These are phyloP conservation scores for Solanum etuberosum DNA, from an alignment of 257 asterid species.

Conservation along the genomic window DNA sequence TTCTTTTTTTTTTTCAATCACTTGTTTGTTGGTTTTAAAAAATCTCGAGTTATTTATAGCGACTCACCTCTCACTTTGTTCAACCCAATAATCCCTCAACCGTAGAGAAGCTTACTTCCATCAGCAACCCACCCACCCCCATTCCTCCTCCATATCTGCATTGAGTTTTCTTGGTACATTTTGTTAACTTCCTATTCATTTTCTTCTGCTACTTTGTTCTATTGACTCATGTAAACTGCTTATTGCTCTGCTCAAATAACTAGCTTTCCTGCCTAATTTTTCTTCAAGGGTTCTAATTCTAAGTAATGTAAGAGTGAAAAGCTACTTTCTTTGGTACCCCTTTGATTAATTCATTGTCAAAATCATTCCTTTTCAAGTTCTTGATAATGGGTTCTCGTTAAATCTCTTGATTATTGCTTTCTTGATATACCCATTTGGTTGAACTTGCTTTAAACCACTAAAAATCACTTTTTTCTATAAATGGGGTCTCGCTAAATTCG, in stretches of 20 bases:
- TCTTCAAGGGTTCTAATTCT: not conserved
- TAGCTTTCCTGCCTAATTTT: not conserved
- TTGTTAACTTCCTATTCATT: not conserved
- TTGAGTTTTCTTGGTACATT: not conserved
- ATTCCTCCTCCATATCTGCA: not conserved
- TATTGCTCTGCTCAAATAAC: not conserved
- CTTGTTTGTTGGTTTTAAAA: not conserved
- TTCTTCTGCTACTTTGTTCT: not conserved
- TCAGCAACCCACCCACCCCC: not conserved
- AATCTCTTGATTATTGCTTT: not conserved
- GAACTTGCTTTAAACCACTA: not conserved
- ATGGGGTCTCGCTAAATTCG: constrained; percentile 7
- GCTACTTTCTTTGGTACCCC: not conserved
- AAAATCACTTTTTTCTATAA: not conserved
- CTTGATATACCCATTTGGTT: not conserved
- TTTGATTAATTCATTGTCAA: not conserved
- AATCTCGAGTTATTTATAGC: not conserved
- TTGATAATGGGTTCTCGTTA: constrained; percentile 1
- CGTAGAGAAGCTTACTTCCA: not conserved
- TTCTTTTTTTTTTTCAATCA: not conserved
- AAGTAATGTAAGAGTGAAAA: constrained; percentile 1
- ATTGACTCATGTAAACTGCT: not conserved
- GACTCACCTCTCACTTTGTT: not conserved
- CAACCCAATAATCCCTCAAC: not conserved
- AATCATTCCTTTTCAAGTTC: not conserved